A percentile compares a stretch with the other conserved stretches of the same genome.
Evolutionary conservation across 1,284 basidiomycete species (phyloP).

Genomic region (Rhizoctonia solani): DNA sequence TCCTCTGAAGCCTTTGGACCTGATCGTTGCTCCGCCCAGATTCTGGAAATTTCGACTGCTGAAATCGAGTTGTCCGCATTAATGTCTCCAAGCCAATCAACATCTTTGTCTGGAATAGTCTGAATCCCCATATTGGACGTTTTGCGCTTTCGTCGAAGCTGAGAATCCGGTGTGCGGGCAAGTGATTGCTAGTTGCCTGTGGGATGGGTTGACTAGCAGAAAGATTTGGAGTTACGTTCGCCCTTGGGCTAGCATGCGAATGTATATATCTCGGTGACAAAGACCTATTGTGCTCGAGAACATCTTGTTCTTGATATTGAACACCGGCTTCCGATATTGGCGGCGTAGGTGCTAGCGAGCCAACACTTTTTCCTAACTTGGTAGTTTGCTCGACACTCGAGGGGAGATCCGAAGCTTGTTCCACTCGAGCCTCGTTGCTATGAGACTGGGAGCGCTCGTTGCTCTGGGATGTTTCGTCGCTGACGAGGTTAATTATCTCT

Average conservation of each 20-base stretch:
- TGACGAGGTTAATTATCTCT: background rate
- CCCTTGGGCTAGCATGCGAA: too few species aligned
- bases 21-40: background rate
- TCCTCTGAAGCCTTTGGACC: background rate
- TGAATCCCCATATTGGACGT: constrained; percentile 9
- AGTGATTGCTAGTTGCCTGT: background rate
- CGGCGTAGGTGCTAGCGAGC: background rate
- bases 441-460: background rate
- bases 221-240: too few species aligned
- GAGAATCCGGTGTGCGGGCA: too few species aligned
- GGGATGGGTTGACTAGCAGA: constrained; percentile 1
- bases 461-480: background rate
- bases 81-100: constrained; percentile 17
- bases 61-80: constrained; percentile 12
- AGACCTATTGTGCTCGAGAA: background rate
- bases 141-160: background rate
- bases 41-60: constrained; percentile 17
- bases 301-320: background rate
- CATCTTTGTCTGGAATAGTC: background rate
- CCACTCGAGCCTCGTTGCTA: background rate
- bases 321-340: background rate
- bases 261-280: too few species aligned
- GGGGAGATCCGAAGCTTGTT: too few species aligned
- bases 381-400: too few species aligned
- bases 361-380: too few species aligned